phyloP scores from a whole-genome alignment of 345 rosid genomes.

The Clausena lansium region DNA sequence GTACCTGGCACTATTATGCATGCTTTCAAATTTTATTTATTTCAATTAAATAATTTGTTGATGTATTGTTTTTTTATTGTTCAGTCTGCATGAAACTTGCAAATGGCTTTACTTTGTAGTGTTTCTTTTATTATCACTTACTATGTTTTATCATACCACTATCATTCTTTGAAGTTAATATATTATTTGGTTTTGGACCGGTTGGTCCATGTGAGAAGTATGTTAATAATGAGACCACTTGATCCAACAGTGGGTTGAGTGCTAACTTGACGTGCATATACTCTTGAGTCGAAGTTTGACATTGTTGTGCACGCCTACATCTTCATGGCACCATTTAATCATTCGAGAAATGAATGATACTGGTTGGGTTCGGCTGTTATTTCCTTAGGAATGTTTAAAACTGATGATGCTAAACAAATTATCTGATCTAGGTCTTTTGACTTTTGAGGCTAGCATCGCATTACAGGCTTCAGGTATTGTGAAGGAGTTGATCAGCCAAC shows the following conservation, averaged over 20 bases:
- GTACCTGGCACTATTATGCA: not conserved
- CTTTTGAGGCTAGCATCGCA: slow-evolving; percentile 47
- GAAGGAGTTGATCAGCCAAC: slow-evolving; percentile 58
- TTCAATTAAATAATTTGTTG: not conserved
- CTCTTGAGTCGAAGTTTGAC: not conserved
- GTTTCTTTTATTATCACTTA: not conserved
- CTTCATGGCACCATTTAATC: not conserved
- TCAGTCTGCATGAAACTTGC: not conserved
- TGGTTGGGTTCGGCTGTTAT: not conserved
- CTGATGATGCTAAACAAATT: slow-evolving; percentile 6
- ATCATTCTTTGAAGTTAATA: not conserved
- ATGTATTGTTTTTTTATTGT: not conserved
- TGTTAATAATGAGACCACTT: not conserved
- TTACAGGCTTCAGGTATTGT: slow-evolving; percentile 53
- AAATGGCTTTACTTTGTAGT: not conserved
- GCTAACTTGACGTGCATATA: not conserved
- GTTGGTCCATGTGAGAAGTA: too few species aligned
- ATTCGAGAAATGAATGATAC: not conserved
- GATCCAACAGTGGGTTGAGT: not conserved
- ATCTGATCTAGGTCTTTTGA: slow-evolving; percentile 63
- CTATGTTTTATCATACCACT: not conserved
- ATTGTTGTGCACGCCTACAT: not conserved
- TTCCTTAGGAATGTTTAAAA: slow-evolving; percentile 4
- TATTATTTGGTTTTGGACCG: not conserved
- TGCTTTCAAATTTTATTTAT: not conserved